Evolutionary conservation across 495 filamentous ascomycete species (phyloP).

Genomic region (Aspergillus homomorphus): DNA sequence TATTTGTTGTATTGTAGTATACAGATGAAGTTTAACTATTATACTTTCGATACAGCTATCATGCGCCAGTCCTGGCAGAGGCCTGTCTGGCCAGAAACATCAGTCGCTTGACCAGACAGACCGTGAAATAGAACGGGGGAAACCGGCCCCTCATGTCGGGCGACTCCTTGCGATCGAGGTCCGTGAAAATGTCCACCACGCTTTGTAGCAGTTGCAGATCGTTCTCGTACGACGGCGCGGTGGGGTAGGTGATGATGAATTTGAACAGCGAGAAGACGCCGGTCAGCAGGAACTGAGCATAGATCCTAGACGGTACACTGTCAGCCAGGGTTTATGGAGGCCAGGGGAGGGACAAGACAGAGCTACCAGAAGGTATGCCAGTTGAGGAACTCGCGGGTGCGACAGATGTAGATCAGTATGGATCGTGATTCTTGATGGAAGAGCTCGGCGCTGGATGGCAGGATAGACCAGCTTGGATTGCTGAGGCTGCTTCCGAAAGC

Average conservation of each 20-base stretch:
- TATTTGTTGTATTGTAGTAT: too few relatives aligned
- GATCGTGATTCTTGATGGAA: constrained; percentile 25
- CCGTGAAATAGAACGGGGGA: constrained; percentile 6
- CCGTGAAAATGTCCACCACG: constrained; percentile 1
- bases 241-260: background rate
- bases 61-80: too few relatives aligned
- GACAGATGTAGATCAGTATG: constrained; percentile 21
- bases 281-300: constrained; percentile 4
- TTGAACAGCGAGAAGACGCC: background rate
- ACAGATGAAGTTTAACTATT: too few relatives aligned
- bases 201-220: background rate
- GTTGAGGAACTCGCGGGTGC: background rate
- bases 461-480: background rate
- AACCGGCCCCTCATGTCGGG: background rate
- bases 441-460: constrained; percentile 26
- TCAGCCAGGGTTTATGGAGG: background rate
- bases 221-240: background rate
- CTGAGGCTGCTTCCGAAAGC: constrained; percentile 7
- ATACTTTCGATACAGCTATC: too few relatives aligned
- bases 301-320: background rate
- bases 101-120: background rate
- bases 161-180: constrained; percentile 2
- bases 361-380: constrained; percentile 9
- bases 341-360: background rate
- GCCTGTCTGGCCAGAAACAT: constrained; percentile 5